These are phyloP conservation scores for Domatiomyces catenatus DNA, from an alignment of 2,329 filamentous ascomycete species.

Conservation along the genomic window DNA sequence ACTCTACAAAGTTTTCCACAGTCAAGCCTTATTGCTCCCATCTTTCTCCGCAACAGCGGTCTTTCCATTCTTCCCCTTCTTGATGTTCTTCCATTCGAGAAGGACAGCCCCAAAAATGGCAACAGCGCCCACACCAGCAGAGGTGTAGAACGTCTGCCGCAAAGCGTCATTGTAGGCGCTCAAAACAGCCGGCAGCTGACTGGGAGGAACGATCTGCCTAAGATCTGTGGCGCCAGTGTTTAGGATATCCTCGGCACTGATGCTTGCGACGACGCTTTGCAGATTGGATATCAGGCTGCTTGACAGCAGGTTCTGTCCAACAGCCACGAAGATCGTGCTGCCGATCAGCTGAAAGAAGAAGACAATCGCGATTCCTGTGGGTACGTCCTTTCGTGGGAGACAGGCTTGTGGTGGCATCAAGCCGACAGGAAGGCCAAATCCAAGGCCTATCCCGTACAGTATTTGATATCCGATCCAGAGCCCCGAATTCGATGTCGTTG, in stretches of 20 bases:
- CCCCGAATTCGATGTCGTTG: background rate
- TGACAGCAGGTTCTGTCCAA: slow-evolving; percentile 12
- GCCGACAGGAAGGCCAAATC: slow-evolving; percentile 14
- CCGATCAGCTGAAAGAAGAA: slow-evolving; percentile 7
- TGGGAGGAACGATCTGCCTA: background rate
- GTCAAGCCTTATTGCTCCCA: no score
- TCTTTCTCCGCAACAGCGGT: no score
- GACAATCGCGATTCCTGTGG: slow-evolving; percentile 9
- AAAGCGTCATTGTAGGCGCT: slow-evolving; percentile 6
- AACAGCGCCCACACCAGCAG: slow-evolving; percentile 37
- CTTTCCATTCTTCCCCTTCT: no score
- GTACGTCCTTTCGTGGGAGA: slow-evolving; percentile 14
- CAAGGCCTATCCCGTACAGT: slow-evolving; percentile 19
- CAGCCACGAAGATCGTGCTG: slow-evolving; percentile 9
- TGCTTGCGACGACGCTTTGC: background rate
- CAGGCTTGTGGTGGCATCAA: slow-evolving; percentile 14
- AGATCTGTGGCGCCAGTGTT: slow-evolving; percentile 8
- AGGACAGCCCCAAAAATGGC: slow-evolving; percentile 38
- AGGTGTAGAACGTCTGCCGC: slow-evolving; percentile 43
- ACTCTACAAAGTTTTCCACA: no score
- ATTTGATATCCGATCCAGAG: slow-evolving; percentile 22
- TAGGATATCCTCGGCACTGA: slow-evolving; percentile 5
- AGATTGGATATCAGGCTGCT: slow-evolving; percentile 6
- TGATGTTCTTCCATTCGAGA: slow-evolving; percentile 42
- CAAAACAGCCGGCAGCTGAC: slow-evolving; percentile 3